Base-by-base conservation (phyloP, 768 basidiomycete genomes). In the Gloeopeniophorella convolvens region DNA sequence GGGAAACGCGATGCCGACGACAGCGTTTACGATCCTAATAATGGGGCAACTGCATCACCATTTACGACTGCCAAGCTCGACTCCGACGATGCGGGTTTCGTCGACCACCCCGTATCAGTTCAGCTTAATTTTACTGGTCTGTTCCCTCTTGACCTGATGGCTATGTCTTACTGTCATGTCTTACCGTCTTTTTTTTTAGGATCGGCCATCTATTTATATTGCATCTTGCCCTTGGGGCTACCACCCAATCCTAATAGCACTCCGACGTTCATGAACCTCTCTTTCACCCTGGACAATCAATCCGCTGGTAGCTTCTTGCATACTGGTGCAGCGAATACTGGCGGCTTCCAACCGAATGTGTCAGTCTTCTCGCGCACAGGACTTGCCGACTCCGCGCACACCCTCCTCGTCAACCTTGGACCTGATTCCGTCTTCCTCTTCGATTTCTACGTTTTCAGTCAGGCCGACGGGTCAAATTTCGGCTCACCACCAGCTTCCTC, bases 381-480 rank as follows among this genome's bases (percentile, higher is more conserved):
- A 15, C 60, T 79, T 12, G 11, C 63, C n/a, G 66, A 72, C 16
- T 65, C 57, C 2, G 62, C 64, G 2, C 78, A 80, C 59, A 50
- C 66, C 41, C 60, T 82, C 15, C 59, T 63, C n/a, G 62, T 78
- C 30, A 66, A 66, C 42, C 62, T 80, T 49, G 72, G 66, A 12
- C 65, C 66, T 21, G 69, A 69, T 44, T 76, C 75, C 11, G 68
- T 70, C 5, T 74, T 80, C 51, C 52, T 77, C 3, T 72, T 80
- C 42, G 75, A 79, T 60, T 72, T 72, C 52, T 61, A 77, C 24
- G 56, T 75, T 6, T 74, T 74, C 50, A 74, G 63, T 20, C 51
- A 60, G 21, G 57, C 48, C 6, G 55, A 62, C 41, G 45, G 21
- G 3, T 42, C 28, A 20, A 16, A 49, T 21, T 23, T 47, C 11